Conservation (phyloP, 805 yeast genomes). For the Grigorovia yakushimaensis region DNA sequence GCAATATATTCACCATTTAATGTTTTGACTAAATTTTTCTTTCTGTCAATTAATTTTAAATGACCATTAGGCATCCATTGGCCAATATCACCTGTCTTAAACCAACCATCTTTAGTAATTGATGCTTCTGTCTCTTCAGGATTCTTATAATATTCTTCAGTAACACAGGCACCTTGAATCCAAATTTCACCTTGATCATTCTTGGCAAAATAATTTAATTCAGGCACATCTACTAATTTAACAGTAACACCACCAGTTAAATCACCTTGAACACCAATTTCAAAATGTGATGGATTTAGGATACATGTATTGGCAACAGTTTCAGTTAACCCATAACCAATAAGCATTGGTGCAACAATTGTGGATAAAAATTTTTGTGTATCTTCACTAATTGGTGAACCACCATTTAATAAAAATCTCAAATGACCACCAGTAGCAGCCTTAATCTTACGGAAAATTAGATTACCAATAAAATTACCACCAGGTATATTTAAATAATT, state of each 20-base stretch:
- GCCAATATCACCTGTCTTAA: constrained; percentile 93
- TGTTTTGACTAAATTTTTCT: constrained; percentile 92
- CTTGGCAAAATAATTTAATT: constrained; percentile 83
- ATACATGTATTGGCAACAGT: constrained; percentile 84
- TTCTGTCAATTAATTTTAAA: constrained; percentile 80
- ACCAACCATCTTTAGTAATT: constrained; percentile 82
- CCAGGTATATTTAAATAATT: constrained; percentile 65
- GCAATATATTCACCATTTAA: constrained; percentile 97
- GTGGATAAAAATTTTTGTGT: constrained; percentile 76
- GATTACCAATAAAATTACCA: constrained; percentile 46
- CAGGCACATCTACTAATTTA: constrained; percentile 83
- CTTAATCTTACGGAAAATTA: constrained; percentile 79
- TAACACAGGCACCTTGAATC: constrained; percentile 65
- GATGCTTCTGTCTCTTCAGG: constrained; percentile 70
- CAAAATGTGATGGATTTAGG: constrained; percentile 53
- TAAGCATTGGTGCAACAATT: constrained; percentile 72
- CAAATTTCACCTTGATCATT: constrained; percentile 89
- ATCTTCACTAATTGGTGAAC: constrained; percentile 74
- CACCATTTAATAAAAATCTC: constrained; percentile 73
- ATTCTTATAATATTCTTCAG: constrained; percentile 73
- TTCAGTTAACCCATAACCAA: constrained; percentile 96
- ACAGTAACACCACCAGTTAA: constrained; percentile 74
- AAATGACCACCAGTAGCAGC: constrained; percentile 92
- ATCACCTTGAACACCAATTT: constrained; percentile 72
- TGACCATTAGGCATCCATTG: constrained; percentile 81